A percentile compares a stretch with the other conserved stretches of the same genome.
These are phyloP conservation scores for Tolypocladium tropicale DNA, from an alignment of 2,329 filamentous ascomycete genomes.

Conservation along the genomic window DNA sequence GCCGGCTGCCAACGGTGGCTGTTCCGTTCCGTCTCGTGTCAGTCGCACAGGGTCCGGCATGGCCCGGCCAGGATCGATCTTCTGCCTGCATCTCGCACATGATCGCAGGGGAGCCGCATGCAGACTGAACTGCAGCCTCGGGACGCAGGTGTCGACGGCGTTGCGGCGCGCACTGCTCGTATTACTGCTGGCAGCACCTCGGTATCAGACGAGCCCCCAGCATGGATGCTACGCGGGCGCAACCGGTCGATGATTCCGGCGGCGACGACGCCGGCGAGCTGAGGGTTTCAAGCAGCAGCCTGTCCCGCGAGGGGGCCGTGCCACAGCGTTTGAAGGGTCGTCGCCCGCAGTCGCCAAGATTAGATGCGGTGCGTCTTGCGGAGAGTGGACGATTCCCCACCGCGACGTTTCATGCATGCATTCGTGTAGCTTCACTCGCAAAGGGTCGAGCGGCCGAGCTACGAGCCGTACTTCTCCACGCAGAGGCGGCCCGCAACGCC, in stretches of 20 bases:
- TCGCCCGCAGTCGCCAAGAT: no score
- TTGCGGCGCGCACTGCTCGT: neutral
- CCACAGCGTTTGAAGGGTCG: neutral
- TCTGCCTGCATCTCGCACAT: neutral
- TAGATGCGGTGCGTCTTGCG: neutral
- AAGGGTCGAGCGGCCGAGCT: no score
- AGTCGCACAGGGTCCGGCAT: neutral
- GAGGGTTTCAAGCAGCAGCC: neutral
- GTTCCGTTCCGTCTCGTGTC: neutral
- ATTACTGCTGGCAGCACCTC: no score
- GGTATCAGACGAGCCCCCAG: neutral
- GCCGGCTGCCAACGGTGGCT: neutral
- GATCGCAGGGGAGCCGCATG: neutral
- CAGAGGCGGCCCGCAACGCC: no score
- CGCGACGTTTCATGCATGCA: neutral
- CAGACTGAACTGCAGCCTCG: neutral
- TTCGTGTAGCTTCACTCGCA: neutral
- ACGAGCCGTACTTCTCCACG: no score
- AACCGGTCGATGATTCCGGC: neutral
- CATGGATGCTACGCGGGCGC: neutral
- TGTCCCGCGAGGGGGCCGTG: neutral
- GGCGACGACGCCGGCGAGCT: neutral
- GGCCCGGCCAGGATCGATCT: neutral
- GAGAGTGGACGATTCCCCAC: neutral
- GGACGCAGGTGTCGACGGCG: neutral